phyloP scores from a whole-genome alignment of 2,329 filamentous ascomycete species.

The Penicillium concentricum region DNA sequence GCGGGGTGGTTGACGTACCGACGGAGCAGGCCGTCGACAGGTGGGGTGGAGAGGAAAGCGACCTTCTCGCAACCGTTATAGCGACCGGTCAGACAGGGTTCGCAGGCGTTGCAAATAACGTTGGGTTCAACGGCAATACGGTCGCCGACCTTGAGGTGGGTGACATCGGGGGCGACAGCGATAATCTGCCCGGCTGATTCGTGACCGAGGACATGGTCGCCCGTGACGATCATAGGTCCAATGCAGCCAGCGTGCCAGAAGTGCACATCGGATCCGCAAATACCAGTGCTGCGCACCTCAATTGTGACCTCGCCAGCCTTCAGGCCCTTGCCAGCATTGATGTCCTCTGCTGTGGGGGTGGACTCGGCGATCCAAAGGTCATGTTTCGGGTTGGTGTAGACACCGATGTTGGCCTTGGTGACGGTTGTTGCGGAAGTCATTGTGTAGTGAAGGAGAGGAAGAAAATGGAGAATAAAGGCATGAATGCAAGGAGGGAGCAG shows the following conservation, averaged over 20 bases:
- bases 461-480: constrained; percentile 7
- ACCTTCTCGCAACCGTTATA: constrained; percentile 94
- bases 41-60: constrained; percentile 85
- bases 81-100: constrained; percentile 84
- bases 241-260: constrained; percentile 97
- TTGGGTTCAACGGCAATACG: constrained; percentile 93
- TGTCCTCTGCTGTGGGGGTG: constrained; percentile 71
- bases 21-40: constrained; percentile 79
- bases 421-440: constrained; percentile 41
- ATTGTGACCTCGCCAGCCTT: constrained; percentile 82
- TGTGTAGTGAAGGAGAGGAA: constrained; percentile 10
- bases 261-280: constrained; percentile 94
- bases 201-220: constrained; percentile 89
- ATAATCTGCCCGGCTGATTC: constrained; percentile 79
- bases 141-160: constrained; percentile 75
- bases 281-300: constrained; percentile 89
- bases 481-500: constrained; percentile 12
- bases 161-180: constrained; percentile 72
- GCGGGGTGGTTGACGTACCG: constrained; percentile 95
- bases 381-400: constrained; percentile 91
- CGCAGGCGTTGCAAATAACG: constrained; percentile 86
- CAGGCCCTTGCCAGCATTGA: constrained; percentile 66
- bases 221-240: constrained; percentile 89
- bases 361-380: constrained; percentile 85
- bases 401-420: constrained; percentile 85